phyloP scores from a whole-genome alignment of 805 yeast species.

The Clavispora vitiphila region DNA sequence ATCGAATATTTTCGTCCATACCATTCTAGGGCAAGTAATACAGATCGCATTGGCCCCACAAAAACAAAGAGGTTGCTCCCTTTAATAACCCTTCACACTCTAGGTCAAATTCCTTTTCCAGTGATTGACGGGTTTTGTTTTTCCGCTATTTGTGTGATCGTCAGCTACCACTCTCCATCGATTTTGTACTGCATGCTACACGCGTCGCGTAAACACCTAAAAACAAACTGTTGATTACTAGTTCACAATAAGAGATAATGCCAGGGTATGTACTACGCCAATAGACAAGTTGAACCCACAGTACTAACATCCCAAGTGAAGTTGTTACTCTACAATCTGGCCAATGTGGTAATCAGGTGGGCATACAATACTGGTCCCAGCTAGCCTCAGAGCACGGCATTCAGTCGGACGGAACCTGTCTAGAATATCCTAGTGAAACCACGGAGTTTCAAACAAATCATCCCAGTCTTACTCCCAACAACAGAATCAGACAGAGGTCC shows the following conservation, averaged over 20 bases:
- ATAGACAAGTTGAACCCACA: too few relatives aligned
- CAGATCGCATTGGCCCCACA: too few relatives aligned
- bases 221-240: neutral
- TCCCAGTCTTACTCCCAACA: slow-evolving; percentile 2
- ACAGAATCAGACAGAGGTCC: slow-evolving; percentile 25
- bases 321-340: slow-evolving; percentile 72
- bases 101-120: too few relatives aligned
- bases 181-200: neutral
- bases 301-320: slow-evolving; percentile 43
- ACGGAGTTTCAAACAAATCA: slow-evolving; percentile 12
- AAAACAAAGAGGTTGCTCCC: too few relatives aligned
- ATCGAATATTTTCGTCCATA: too few relatives aligned
- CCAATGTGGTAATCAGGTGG: slow-evolving; percentile 97
- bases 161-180: too few relatives aligned
- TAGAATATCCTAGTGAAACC: slow-evolving; percentile 28
- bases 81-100: too few relatives aligned
- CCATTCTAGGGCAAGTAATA: too few relatives aligned
- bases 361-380: slow-evolving; percentile 89
- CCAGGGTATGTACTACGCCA: slow-evolving; percentile 22
- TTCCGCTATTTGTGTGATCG: too few relatives aligned
- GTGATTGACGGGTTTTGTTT: too few relatives aligned
- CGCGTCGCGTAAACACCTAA: neutral
- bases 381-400: slow-evolving; percentile 85
- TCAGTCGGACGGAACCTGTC: slow-evolving; percentile 52
- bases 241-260: slow-evolving; percentile 10